Base-by-base conservation (phyloP, 805 yeast genomes). In the Debaryomyces prosopidis region DNA sequence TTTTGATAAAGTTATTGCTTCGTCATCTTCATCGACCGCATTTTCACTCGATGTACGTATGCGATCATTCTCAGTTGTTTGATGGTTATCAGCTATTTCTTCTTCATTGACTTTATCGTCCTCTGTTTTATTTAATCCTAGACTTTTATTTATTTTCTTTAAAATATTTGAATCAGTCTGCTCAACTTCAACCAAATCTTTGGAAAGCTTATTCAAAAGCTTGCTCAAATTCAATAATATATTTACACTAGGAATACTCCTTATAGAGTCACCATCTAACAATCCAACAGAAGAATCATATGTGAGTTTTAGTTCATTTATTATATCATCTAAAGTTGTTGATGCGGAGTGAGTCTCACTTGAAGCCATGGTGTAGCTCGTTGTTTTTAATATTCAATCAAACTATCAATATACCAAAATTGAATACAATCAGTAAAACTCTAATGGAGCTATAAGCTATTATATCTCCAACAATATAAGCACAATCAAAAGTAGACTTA, bases 221-320 rank as follows among this genome's bases (percentile, higher is more conserved):
- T 71, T 70, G 54, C 68, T 70, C 47, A 81, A 57, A 44, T 79
- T 79, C 12, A 66, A 59, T 33, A 81, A 59, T 4, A 73, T 63
- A 44, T 72, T 72, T 16, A 69, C 77, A 16, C 69, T 63, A 5
- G 78, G 72, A 1, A 68, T 54, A 23, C 61, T 64, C 23, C 76
- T 65, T 0, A 79, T 69, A 5, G 73, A 56, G 15, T 80, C 83
- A 0, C 91, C 91, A 51, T 76, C 82, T 18, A 85, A 62, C 42
- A 79, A 62, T 1, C 90, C 90, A 14, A 77, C 68, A 33, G 80
- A 77, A 4, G 77, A 68, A 54, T 84, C 87, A 56, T 80, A 85
- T 1, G 78, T 65, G 43, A 85, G 60, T 39, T 74, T 70, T 32
- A 84, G 62, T 50, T 79, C 80, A 38, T 67, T 66, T 43, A 85